phyloP scores from a whole-genome alignment of 73 alveolate species.

The Paramecium pentaurelia region DNA sequence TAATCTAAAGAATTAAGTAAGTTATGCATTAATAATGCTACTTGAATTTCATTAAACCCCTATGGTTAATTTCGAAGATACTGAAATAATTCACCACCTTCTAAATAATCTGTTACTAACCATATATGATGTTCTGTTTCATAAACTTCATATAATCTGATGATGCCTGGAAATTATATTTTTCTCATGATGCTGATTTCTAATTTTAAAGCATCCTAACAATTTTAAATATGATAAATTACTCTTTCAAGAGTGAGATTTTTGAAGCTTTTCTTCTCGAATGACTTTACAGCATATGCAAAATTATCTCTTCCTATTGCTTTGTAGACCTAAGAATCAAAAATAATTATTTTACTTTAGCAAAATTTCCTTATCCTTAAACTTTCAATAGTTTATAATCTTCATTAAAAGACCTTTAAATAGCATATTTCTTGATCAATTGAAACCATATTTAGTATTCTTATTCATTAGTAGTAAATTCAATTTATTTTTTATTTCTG shows the following conservation, averaged over 20 bases:
- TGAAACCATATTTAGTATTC: constrained; percentile 43
- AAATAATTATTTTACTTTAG: constrained; percentile 15
- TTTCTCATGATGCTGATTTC: constrained; percentile 46
- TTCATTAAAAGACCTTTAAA: constrained; percentile 38
- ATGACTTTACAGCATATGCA: constrained; percentile 54
- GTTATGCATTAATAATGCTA: constrained; percentile 17
- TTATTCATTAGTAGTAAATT: not conserved
- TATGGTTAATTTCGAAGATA: constrained; percentile 57
- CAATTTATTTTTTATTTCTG: constrained; percentile 21
- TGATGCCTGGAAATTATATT: constrained; percentile 84
- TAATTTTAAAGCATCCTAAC: constrained; percentile 26
- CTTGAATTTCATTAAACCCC: constrained; percentile 37
- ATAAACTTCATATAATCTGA: constrained; percentile 85
- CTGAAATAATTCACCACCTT: constrained; percentile 88
- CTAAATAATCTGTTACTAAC: constrained; percentile 77
- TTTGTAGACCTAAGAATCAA: constrained; percentile 3
- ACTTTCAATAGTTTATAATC: constrained; percentile 51
- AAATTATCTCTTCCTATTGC: not conserved
- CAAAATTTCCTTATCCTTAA: constrained; percentile 61
- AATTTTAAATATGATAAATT: not conserved
- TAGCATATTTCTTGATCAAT: constrained; percentile 33
- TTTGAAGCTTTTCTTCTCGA: constrained; percentile 54
- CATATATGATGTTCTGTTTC: constrained; percentile 75
- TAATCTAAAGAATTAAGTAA: constrained; percentile 39
- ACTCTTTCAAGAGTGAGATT: constrained; percentile 45